Evolutionary conservation across 495 filamentous ascomycete species (phyloP).

Genomic region (Penicillium longicatenatum): DNA sequence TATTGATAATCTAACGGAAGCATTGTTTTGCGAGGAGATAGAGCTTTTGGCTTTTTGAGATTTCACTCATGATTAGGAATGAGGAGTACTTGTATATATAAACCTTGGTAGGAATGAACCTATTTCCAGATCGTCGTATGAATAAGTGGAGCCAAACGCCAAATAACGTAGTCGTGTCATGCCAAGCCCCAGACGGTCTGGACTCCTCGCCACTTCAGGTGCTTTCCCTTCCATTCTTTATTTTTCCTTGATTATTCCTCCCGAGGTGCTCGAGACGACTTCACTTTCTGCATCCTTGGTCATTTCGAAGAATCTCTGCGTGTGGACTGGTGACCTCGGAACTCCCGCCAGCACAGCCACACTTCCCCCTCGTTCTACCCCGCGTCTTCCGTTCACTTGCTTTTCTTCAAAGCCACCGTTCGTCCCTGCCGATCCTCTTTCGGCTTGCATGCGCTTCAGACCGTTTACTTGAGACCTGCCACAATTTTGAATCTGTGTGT

Average conservation of each 20-base stretch:
- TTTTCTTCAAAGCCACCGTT: slow-evolving; percentile 2
- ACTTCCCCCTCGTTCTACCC: slow-evolving; percentile 26
- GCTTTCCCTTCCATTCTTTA: slow-evolving; percentile 2
- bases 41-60: slow-evolving; percentile 7
- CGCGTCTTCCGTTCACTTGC: slow-evolving; percentile 21
- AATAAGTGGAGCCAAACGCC: not conserved
- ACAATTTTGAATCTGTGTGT: slow-evolving; percentile 8
- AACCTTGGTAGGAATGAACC: no score
- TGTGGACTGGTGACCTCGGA: no score
- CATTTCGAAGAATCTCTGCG: no score
- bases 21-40: slow-evolving; percentile 17
- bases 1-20: slow-evolving; percentile 12
- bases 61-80: slow-evolving; percentile 5
- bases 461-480: not conserved
- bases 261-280: not conserved
- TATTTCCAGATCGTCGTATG: no score
- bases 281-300: not conserved
- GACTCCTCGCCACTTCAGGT: slow-evolving; percentile 19
- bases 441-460: slow-evolving; percentile 12
- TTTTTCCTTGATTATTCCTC: slow-evolving; percentile 6
- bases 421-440: slow-evolving; percentile 12
- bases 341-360: slow-evolving; percentile 29
- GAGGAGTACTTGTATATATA: slow-evolving; percentile 7
- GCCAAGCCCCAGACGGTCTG: slow-evolving; percentile 19
- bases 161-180: slow-evolving; percentile 3